A percentile compares a stretch with the other conserved stretches of the same genome.
These are phyloP conservation scores for Sugiyamaella lignohabitans DNA, from an alignment of 805 yeast species.

Conservation along the genomic window DNA sequence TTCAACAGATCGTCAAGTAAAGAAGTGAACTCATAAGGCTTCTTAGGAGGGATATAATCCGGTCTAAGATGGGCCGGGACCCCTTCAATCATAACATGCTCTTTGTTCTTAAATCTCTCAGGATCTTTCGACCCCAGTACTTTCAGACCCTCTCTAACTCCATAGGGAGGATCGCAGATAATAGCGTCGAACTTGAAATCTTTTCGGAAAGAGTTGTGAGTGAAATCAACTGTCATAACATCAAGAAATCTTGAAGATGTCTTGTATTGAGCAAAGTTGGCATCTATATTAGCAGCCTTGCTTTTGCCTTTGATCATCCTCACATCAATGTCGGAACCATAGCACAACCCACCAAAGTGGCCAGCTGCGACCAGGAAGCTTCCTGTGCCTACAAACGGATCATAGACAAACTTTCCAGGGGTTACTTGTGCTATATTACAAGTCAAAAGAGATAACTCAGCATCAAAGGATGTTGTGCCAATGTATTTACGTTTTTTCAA, in stretches of 20 bases:
- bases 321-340: slow-evolving; percentile 90
- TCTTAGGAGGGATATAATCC: slow-evolving; percentile 89
- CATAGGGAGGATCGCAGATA: slow-evolving; percentile 96
- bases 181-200: slow-evolving; percentile 67
- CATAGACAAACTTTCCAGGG: slow-evolving; percentile 65
- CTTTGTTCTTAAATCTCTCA: slow-evolving; percentile 64
- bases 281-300: slow-evolving; percentile 43
- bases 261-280: slow-evolving; percentile 72
- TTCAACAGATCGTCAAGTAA: slow-evolving; percentile 70
- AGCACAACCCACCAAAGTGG: slow-evolving; percentile 67
- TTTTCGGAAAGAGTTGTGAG: slow-evolving; percentile 72
- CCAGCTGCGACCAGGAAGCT: slow-evolving; percentile 87
- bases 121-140: slow-evolving; percentile 81
- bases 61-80: slow-evolving; percentile 65
- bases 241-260: slow-evolving; percentile 57
- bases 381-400: slow-evolving; percentile 97
- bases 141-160: slow-evolving; percentile 90
- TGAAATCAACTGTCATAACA: slow-evolving; percentile 86
- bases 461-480: slow-evolving; percentile 96
- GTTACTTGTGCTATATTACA: slow-evolving; percentile 78
- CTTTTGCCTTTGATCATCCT: slow-evolving; percentile 68
- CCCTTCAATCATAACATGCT: slow-evolving; percentile 68
- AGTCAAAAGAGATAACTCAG: slow-evolving; percentile 80
- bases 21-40: slow-evolving; percentile 74
- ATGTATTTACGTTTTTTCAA: slow-evolving; percentile 76